Conservation (phyloP, 768 basidiomycete species). For the Rhodotorula babjevae region DNA sequence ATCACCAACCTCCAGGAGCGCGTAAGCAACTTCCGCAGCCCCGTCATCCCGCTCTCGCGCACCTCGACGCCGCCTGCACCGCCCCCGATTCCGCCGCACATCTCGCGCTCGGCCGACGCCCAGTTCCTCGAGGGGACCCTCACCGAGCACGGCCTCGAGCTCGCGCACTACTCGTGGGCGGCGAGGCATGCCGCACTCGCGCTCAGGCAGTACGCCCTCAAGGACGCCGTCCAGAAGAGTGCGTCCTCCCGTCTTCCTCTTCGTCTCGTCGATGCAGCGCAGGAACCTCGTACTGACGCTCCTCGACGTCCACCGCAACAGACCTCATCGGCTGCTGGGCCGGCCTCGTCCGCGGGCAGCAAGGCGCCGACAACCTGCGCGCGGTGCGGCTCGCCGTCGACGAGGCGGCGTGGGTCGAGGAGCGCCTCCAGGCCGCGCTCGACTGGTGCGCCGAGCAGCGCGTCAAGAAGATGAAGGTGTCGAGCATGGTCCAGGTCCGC, state of each 20-base stretch:
- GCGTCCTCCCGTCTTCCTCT: too few relatives aligned
- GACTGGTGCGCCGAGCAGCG: slow-evolving; percentile 14
- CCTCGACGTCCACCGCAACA: too few relatives aligned
- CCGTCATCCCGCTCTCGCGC: not conserved
- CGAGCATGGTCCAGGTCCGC: not conserved
- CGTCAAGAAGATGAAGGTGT: not conserved
- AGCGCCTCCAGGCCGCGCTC: slow-evolving; percentile 4
- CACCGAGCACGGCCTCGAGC: slow-evolving; percentile 1
- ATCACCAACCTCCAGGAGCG: not conserved
- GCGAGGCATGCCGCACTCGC: not conserved
- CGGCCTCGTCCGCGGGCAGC: not conserved
- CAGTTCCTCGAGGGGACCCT: not conserved
- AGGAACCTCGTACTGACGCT: too few relatives aligned
- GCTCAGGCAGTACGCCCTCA: not conserved
- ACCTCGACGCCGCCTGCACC: not conserved
- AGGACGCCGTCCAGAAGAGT: not conserved
- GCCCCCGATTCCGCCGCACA: not conserved
- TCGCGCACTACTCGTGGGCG: not conserved
- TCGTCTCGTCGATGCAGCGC: too few relatives aligned
- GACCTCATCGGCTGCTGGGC: slow-evolving; percentile 21
- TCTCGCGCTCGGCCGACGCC: not conserved
- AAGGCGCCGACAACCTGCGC: not conserved
- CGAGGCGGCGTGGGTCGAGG: slow-evolving; percentile 29
- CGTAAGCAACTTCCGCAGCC: not conserved
- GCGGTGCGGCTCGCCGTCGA: slow-evolving; percentile 6